Base-by-base conservation (phyloP, 495 filamentous ascomycete genomes). In the Podospora australis region DNA sequence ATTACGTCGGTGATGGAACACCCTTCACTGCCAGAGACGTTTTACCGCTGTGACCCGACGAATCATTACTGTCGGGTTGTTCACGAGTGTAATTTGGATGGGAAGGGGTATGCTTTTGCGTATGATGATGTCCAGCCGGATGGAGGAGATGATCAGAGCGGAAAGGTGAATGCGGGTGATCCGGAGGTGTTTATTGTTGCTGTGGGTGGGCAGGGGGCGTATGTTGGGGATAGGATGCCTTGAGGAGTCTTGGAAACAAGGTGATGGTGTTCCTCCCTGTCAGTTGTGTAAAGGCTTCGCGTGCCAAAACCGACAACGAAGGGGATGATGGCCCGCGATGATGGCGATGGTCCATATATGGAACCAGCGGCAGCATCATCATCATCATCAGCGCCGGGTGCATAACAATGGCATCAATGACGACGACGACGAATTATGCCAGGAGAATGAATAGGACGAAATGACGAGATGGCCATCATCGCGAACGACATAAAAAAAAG, bases 21-120 rank as follows among this genome's bases (percentile, higher is more conserved):
- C 34, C 83, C 83, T 4, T 78, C 77, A 22, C 56, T 47, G 0
- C 66, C 73, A 2, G 50, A 60, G 0, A 72, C 71, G 9, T 86
- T 82, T 48, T 87, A 87, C 52, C 44, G 61, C 28, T 58, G 75
- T 16, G 55, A 72, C 1, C 67, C 78, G 29, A 86, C 84, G 8
- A 90, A 89, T 49, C 84, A 88, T 56, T 90, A 87, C 56, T 67
- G 82, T 2, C 60, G 83, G 9, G 73, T 90, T 42, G 78, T 87
- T 47, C 86, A 90, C 60, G 70, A 67, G 38, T 74, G 70, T 36
- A 83, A 82, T 52, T 48, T 79, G 6, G 86, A 88, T 64, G 71
- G 75, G 2, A 74, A 79, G 42, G 86, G 86, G 1, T 90, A 90
- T 62, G 82, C 84, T 0, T 89, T 89, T 60, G 84, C 86, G 2